Conservation (phyloP, 257 asterid genomes). For the Sherardia arvensis region DNA sequence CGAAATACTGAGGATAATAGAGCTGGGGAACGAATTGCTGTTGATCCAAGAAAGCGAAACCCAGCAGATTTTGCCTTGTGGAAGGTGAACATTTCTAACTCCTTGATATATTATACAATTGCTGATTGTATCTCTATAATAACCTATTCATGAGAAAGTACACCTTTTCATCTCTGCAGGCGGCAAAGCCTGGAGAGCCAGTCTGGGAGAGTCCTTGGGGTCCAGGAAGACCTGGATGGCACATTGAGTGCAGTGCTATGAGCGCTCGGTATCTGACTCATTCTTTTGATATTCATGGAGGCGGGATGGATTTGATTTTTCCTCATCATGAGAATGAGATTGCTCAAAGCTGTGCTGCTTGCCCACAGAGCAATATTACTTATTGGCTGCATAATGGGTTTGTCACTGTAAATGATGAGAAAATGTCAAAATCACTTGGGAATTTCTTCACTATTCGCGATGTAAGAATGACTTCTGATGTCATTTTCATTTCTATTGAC, state of each 20-base stretch:
- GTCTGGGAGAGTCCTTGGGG: conserved; percentile 97
- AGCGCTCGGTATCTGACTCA: conserved; percentile 75
- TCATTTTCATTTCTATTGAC: neutral
- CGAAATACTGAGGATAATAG: conserved; percentile 67
- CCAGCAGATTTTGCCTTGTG: conserved; percentile 89
- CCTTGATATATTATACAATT: neutral
- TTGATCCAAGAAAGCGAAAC: conserved; percentile 62
- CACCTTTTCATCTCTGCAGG: conserved; percentile 29
- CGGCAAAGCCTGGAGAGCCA: conserved; percentile 87
- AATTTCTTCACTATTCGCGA: conserved; percentile 83
- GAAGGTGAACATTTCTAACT: conserved; percentile 44
- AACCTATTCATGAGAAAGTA: neutral
- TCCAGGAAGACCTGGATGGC: conserved; percentile 97
- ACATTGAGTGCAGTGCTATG: conserved; percentile 94
- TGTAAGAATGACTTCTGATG: conserved; percentile 28
- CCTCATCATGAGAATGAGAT: conserved; percentile 93
- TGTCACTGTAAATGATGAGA: conserved; percentile 67
- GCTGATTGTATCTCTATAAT: neutral
- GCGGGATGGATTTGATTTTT: conserved; percentile 87
- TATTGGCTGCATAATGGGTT: conserved; percentile 88
- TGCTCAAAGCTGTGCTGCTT: conserved; percentile 91
- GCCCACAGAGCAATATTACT: conserved; percentile 60
- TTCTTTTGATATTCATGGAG: conserved; percentile 83
- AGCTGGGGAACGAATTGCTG: conserved; percentile 68
- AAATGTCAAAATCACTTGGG: conserved; percentile 80